Evolutionary conservation across 2,329 filamentous ascomycete species (phyloP).

Genomic region (Alternaria sp.): DNA sequence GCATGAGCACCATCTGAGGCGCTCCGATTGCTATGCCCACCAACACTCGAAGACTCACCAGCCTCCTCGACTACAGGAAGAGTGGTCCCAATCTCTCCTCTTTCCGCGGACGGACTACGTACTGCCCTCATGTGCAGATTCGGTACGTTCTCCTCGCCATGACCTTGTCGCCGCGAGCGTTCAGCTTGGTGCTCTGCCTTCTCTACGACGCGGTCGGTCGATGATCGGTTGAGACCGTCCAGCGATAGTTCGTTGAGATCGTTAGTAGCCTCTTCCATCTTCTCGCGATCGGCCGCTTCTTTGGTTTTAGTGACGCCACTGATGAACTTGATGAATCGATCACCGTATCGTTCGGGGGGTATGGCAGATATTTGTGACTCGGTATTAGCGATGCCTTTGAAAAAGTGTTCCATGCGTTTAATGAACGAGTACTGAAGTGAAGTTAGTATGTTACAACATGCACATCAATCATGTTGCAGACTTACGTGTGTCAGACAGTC

Average conservation of each 20-base stretch:
- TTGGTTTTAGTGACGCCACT: slow-evolving; percentile 87
- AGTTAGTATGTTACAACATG: slow-evolving; percentile 31
- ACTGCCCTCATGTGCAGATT: slow-evolving; percentile 68
- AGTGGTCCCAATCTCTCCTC: slow-evolving; percentile 64
- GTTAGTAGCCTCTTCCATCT: slow-evolving; percentile 46
- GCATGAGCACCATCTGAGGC: slow-evolving; percentile 30
- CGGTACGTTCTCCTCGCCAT: slow-evolving; percentile 65
- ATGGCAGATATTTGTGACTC: slow-evolving; percentile 91
- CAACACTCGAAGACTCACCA: slow-evolving; percentile 76
- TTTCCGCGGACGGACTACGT: slow-evolving; percentile 65
- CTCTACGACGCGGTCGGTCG: slow-evolving; percentile 64
- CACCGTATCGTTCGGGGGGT: slow-evolving; percentile 88
- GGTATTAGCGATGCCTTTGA: slow-evolving; percentile 89
- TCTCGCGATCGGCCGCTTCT: slow-evolving; percentile 76
- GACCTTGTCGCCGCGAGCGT: slow-evolving; percentile 62
- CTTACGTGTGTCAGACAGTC: slow-evolving; percentile 96
- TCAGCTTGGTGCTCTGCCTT: slow-evolving; percentile 69
- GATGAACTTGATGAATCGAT: slow-evolving; percentile 94
- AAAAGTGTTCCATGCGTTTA: slow-evolving; percentile 96
- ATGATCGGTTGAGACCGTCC: slow-evolving; percentile 50
- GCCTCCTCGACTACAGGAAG: slow-evolving; percentile 91
- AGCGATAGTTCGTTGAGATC: slow-evolving; percentile 50
- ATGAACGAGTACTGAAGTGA: slow-evolving; percentile 82
- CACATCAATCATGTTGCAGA: neutral
- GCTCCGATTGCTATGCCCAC: slow-evolving; percentile 63